Base-by-base conservation (phyloP, 257 asterid genomes). In the Leptodermis oblonga region DNA sequence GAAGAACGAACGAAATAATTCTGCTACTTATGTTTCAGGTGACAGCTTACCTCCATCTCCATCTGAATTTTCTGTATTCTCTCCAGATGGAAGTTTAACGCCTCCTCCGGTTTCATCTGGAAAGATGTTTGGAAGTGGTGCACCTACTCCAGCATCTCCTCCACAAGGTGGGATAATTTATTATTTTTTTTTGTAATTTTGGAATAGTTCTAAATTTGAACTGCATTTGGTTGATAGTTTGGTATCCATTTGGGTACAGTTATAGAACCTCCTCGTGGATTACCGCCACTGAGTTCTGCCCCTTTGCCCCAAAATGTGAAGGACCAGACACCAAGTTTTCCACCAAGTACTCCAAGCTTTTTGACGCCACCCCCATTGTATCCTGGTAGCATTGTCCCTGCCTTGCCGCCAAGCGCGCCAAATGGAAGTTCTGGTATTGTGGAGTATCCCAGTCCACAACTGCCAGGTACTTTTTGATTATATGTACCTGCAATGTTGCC, bases 381-480 rank as follows among this genome's bases (percentile, higher is more conserved):
- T 65, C 46, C 70, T 62, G 54, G 43, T 18, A 70, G 49, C 26
- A 56, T 51, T 15, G 66, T 51, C 76, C 84, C 82, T 17, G 80
- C 73, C 62, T 46, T 74, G 69, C 86, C 95, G 12, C 93, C 90
- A 12, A 58, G 70, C 68, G 77, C 80, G 61, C 77, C 86, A 36
- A 61, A 79, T 41, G 62, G 62, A 46, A 66, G 62, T 17, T 76
- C 82, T 52, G 77, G 23, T 52, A 70, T 48, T 36, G 34, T 60
- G 12, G 78, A 68, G 56, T 78, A 54, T 74, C 85, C 88, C 78
- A 79, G 81, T 53, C 86, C 76, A 58, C 83, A 77, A 67, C 74
- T 81, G 60, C 86, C 95, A 79, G 96, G 97, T 92, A 83, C 53
- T 56, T 65, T 61, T 66, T 67, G 58, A 61, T 42, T 71, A 48